These are phyloP conservation scores for Lentinula edodes DNA, from an alignment of 768 basidiomycete species.

Conservation along the genomic window DNA sequence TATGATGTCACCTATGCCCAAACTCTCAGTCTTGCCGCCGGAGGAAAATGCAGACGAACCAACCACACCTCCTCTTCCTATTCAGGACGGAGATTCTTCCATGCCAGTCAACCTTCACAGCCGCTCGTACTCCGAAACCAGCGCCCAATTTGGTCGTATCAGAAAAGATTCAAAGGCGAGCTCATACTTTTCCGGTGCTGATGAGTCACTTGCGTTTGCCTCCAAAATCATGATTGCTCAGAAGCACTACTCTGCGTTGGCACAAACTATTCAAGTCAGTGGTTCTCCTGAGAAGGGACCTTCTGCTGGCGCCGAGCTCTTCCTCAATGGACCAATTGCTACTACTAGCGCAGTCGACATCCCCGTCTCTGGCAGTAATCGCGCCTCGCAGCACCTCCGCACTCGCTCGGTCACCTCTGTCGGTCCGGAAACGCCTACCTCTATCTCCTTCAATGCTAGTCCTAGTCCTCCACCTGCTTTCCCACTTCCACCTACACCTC, in stretches of 20 bases:
- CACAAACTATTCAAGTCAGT: slow-evolving; percentile 56
- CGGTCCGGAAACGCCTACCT: slow-evolving; percentile 30
- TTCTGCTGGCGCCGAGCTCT: slow-evolving; percentile 24
- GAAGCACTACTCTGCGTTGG: slow-evolving; percentile 66
- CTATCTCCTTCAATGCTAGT: slow-evolving; percentile 33
- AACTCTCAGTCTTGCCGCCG: slow-evolving; percentile 60
- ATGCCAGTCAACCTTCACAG: slow-evolving; percentile 36
- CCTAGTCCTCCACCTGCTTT: slow-evolving; percentile 55
- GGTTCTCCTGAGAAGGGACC: slow-evolving; percentile 37
- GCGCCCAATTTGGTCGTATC: slow-evolving; percentile 50
- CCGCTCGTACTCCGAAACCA: slow-evolving; percentile 52
- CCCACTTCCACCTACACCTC: slow-evolving; percentile 74
- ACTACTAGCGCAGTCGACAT: slow-evolving; percentile 34
- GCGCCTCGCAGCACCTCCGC: slow-evolving; percentile 47
- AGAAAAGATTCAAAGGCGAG: slow-evolving; percentile 50
- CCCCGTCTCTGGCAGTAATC: slow-evolving; percentile 18
- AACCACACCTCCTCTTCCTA: slow-evolving; percentile 55
- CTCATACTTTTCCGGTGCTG: slow-evolving; percentile 45
- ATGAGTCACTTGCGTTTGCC: slow-evolving; percentile 45
- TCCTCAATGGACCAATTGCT: slow-evolving; percentile 25
- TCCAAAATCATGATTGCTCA: slow-evolving; percentile 68
- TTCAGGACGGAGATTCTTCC: slow-evolving; percentile 47
- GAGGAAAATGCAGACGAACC: slow-evolving; percentile 43
- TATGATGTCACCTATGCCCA: slow-evolving; percentile 60
- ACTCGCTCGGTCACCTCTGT: slow-evolving; percentile 55